These are phyloP conservation scores for Lachnellula willkommii DNA, from an alignment of 2,329 filamentous ascomycete genomes.

Conservation along the genomic window DNA sequence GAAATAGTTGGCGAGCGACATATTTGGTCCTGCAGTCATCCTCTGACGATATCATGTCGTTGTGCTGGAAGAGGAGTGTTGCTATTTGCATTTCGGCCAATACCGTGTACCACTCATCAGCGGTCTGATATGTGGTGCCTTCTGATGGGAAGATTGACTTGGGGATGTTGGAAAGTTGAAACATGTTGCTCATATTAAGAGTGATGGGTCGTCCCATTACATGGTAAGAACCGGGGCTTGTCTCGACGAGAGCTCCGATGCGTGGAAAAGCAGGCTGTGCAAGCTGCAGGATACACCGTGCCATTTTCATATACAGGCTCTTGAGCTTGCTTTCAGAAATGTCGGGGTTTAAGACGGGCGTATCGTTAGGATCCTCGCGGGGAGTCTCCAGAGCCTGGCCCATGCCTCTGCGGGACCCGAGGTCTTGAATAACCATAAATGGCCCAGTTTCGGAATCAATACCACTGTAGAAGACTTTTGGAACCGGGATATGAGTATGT, in stretches of 20 bases:
- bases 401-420: constrained; percentile 16
- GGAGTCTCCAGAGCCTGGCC: constrained; percentile 18
- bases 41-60: constrained; percentile 33
- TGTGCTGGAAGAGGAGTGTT: constrained; percentile 38
- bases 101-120: constrained; percentile 8
- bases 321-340: constrained; percentile 1
- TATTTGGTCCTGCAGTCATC: constrained; percentile 40
- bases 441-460: neutral
- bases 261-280: constrained; percentile 5
- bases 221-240: neutral
- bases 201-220: constrained; percentile 8
- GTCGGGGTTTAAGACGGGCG: constrained; percentile 7
- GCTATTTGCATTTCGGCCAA: constrained; percentile 32
- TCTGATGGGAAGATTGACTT: constrained; percentile 1
- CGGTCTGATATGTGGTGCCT: constrained; percentile 5
- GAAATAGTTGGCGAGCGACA: constrained; percentile 38
- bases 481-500: constrained; percentile 2
- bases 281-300: constrained; percentile 7
- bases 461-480: neutral
- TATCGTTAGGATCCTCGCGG: constrained; percentile 16
- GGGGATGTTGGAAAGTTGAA: constrained; percentile 5
- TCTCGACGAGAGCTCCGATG: constrained; percentile 11
- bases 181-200: constrained; percentile 14
- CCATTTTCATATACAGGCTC: constrained; percentile 6
- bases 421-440: constrained; percentile 1